These are phyloP conservation scores for Citropsis articulata DNA, from an alignment of 345 rosid species.

Conservation along the genomic window DNA sequence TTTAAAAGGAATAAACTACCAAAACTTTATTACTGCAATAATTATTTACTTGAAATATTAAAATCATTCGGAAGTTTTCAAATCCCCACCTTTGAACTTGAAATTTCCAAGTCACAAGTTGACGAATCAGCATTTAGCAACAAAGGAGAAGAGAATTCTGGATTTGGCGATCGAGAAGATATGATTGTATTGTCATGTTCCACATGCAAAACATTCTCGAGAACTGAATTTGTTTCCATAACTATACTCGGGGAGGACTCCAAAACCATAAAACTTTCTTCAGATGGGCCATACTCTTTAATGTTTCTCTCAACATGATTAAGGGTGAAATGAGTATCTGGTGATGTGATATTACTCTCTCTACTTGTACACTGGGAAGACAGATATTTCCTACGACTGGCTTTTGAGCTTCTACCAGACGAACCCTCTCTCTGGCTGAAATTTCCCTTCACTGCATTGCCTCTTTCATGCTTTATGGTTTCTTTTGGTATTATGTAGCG, in stretches of 20 bases:
- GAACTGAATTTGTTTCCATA: slow-evolving; percentile 32
- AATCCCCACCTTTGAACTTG: slow-evolving; percentile 34
- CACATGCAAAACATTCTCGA: slow-evolving; percentile 33
- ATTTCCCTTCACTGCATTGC: slow-evolving; percentile 40
- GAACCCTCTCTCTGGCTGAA: slow-evolving; percentile 37
- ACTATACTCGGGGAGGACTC: slow-evolving; percentile 31
- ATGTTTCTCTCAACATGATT: slow-evolving; percentile 27
- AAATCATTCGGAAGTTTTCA: slow-evolving; percentile 6
- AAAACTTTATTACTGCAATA: not conserved
- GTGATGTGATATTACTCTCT: slow-evolving; percentile 37
- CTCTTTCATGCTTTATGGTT: slow-evolving; percentile 42
- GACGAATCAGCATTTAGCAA: slow-evolving; percentile 25
- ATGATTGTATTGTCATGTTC: slow-evolving; percentile 30
- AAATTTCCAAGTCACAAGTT: slow-evolving; percentile 28
- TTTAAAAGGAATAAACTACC: not conserved
- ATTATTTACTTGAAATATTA: not conserved
- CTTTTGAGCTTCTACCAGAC: slow-evolving; percentile 40
- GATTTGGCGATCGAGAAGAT: slow-evolving; percentile 33
- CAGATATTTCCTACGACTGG: slow-evolving; percentile 34
- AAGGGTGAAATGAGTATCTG: slow-evolving; percentile 35
- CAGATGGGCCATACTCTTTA: slow-evolving; percentile 25
- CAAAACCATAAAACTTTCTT: slow-evolving; percentile 36
- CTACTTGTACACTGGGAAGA: slow-evolving; percentile 22
- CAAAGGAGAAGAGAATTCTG: slow-evolving; percentile 37
- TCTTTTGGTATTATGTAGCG: slow-evolving; percentile 46